Base-by-base conservation (phyloP, 2,329 filamentous ascomycete species). In the Microdochium nivale region DNA sequence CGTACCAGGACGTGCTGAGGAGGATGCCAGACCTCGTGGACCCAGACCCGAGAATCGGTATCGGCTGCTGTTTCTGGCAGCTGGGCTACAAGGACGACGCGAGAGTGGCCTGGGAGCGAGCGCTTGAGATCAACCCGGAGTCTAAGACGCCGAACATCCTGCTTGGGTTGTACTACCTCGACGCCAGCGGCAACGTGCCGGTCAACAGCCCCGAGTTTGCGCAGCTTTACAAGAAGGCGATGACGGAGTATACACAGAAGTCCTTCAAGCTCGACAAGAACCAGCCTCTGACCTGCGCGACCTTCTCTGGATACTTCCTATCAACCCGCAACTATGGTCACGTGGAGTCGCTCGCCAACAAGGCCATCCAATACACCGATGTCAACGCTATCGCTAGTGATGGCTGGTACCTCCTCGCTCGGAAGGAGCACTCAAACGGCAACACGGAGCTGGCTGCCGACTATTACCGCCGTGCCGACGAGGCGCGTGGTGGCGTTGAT, bases 31-130 rank as follows among this genome's bases (percentile, higher is more conserved):
- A 89, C 58, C 77, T 97, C 62, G 82, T 87, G 43, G 94, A 99
- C 62, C 94, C 94, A 0, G 94, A 99, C 67, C 95, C 94, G 59
- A 83, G 95, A 60, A 92, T 99, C 59, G 94, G 94, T 51, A 92
- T 99, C 62, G 94, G 94, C 47, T 94, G 90, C 69, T 99, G 94
- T 73, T 86, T 96, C 67, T 99, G 95, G 94, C 89, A 96, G 67
- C 77, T 99, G 25, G 91, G 91, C 11, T 90, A 89, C 74, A 96
- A 95, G 67, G 89, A 95, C 32, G 90, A 96, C 61, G 94, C 95
- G 8, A 92, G 88, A 64, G 74, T 77, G 48, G 92, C 94, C 13
- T 99, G 94, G 94, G 87, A 95, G 64, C 80, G 94, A 56, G 84
- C 87, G 13, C 71, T 96, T 25, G 88, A 95, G 64, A 79, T 96